phyloP scores from a whole-genome alignment of 345 rosid species.

The Arabis alpina region DNA sequence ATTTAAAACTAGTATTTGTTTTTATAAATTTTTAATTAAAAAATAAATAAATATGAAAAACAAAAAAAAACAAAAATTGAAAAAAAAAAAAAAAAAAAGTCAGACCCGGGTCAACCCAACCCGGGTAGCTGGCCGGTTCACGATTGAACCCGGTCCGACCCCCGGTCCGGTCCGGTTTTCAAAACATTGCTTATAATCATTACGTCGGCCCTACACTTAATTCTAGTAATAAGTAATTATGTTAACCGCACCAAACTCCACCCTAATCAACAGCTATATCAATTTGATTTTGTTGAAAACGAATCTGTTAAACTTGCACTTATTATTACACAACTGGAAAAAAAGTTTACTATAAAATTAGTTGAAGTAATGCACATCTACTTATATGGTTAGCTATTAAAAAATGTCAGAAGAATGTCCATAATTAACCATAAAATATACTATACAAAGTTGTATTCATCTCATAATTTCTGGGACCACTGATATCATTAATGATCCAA shows the following conservation, averaged over 20 bases:
- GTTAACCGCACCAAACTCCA: conserved; percentile 11
- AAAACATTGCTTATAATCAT: too few relatives aligned
- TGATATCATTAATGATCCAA: conserved; percentile 14
- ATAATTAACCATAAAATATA: not conserved
- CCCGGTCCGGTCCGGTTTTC: too few relatives aligned
- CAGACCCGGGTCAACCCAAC: too few relatives aligned
- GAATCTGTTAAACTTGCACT: conserved; percentile 28
- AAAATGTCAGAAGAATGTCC: not conserved
- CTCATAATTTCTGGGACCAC: conserved; percentile 3
- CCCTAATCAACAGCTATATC: not conserved
- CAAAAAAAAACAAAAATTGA: too few relatives aligned
- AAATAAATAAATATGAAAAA: too few relatives aligned
- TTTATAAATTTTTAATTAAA: too few relatives aligned
- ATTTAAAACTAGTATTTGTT: too few relatives aligned
- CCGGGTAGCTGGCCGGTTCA: too few relatives aligned
- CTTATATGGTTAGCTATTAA: not conserved
- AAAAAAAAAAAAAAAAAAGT: too few relatives aligned
- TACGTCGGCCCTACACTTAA: too few relatives aligned
- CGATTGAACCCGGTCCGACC: too few relatives aligned
- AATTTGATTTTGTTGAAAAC: not conserved
- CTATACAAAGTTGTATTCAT: not conserved
- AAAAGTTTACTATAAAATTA: not conserved
- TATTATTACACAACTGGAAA: conserved; percentile 14
- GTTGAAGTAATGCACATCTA: not conserved
- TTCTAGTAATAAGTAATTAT: not conserved